phyloP scores from a whole-genome alignment of 164 flowering plant species.

The Kingdonia uniflora region DNA sequence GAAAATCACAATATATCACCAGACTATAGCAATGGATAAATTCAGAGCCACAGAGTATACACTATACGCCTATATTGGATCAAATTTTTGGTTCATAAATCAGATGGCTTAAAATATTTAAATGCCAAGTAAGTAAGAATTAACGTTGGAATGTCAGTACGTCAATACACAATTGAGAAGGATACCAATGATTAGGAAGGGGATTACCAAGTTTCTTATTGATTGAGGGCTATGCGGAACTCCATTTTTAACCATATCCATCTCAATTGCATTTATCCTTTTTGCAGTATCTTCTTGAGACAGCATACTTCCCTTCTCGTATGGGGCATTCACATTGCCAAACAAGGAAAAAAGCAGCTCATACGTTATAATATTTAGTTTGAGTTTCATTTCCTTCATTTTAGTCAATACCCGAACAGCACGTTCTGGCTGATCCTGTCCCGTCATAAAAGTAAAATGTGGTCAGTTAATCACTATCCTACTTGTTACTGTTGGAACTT shows the following conservation, averaged over 20 bases:
- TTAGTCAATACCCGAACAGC: constrained; percentile 54
- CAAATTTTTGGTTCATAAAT: too few species aligned
- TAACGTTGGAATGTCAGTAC: too few species aligned
- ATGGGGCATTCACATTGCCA: constrained; percentile 82
- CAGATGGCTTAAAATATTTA: too few species aligned
- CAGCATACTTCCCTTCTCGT: constrained; percentile 48
- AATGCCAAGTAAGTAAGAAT: too few species aligned
- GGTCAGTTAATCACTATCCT: too few species aligned
- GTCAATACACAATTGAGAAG: too few species aligned
- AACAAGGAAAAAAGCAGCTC: constrained; percentile 76
- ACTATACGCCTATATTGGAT: too few species aligned
- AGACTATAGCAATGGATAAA: too few species aligned
- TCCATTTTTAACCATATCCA: constrained; percentile 61
- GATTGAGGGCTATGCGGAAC: constrained; percentile 58
- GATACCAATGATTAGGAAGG: background rate
- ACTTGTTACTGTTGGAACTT: too few species aligned
- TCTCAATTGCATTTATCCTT: constrained; percentile 62
- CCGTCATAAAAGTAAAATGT: constrained; percentile 5
- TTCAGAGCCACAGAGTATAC: too few species aligned
- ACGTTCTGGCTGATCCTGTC: constrained; percentile 84
- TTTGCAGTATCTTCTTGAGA: constrained; percentile 48
- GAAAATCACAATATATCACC: too few species aligned
- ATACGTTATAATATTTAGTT: constrained; percentile 62
- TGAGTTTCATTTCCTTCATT: constrained; percentile 45
- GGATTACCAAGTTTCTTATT: constrained; percentile 56